Evolutionary conservation across 768 basidiomycete genomes (phyloP).

Genomic region (Agrocybe pediades): DNA sequence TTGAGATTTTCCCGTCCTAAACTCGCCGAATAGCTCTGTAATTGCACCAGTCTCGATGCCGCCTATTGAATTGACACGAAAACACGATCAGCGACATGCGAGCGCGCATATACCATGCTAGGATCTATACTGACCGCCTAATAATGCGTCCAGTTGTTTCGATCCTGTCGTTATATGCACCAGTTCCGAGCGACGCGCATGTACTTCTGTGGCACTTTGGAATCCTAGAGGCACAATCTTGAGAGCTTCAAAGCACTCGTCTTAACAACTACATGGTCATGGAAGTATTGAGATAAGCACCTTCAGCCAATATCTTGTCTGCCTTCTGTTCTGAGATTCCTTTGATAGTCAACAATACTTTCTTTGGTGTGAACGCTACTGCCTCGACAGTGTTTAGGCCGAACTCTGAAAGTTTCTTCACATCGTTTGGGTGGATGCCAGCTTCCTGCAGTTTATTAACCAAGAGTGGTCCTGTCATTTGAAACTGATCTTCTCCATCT

Average conservation of each 20-base stretch:
- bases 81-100: slow-evolving; percentile 6
- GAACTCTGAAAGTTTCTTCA: slow-evolving; percentile 92
- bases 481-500: slow-evolving; percentile 53
- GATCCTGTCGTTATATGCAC: slow-evolving; percentile 97
- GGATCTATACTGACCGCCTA: slow-evolving; percentile 66
- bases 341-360: slow-evolving; percentile 85
- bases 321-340: slow-evolving; percentile 98
- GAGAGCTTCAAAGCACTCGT: slow-evolving; percentile 55
- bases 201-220: slow-evolving; percentile 97
- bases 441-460: slow-evolving; percentile 85
- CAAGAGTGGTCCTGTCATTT: slow-evolving; percentile 79
- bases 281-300: slow-evolving; percentile 45
- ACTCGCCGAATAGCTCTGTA: slow-evolving; percentile 98
- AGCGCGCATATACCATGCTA: background rate
- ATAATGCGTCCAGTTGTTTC: slow-evolving; percentile 91
- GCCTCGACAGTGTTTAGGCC: slow-evolving; percentile 94
- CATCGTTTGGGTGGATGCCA: slow-evolving; percentile 87
- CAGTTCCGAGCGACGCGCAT: slow-evolving; percentile 91
- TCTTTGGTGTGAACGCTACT: slow-evolving; percentile 97
- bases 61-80: slow-evolving; percentile 42
- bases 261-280: slow-evolving; percentile 1
- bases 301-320: slow-evolving; percentile 92
- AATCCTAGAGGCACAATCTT: slow-evolving; percentile 98
- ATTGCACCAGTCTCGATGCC: slow-evolving; percentile 99
- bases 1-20: slow-evolving; percentile 97